Percentiles rank a stretch among this genome's conserved stretches.
Evolutionary conservation across 495 filamentous ascomycete genomes (phyloP).

Genomic region (Terfezia claveryi): DNA sequence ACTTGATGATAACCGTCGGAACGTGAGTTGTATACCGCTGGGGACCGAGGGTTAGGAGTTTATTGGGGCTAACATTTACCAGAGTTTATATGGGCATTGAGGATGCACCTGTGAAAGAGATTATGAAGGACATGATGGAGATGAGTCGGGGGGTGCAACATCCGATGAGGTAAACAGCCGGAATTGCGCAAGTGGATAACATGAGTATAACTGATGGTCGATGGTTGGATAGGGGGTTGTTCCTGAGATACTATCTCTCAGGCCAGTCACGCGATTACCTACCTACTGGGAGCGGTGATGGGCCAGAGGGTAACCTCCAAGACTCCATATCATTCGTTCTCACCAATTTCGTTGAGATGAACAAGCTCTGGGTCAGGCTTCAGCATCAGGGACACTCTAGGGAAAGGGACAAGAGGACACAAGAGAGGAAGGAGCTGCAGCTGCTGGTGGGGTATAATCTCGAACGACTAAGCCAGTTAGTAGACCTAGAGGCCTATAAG

Average conservation of each 20-base stretch:
- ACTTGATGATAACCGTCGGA: constrained; percentile 96
- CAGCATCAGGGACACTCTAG: constrained; percentile 95
- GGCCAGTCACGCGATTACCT: constrained; percentile 81
- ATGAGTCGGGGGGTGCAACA: constrained; percentile 97
- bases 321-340: constrained; percentile 93
- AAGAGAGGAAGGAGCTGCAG: constrained; percentile 86
- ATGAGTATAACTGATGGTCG: constrained; percentile 1
- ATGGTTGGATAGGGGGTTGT: constrained; percentile 39
- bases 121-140: constrained; percentile 99
- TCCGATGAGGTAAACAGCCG: constrained; percentile 37
- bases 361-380: constrained; percentile 93
- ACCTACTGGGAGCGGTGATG: constrained; percentile 60
- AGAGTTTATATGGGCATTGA: constrained; percentile 90
- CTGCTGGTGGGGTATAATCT: constrained; percentile 89
- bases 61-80: not conserved
- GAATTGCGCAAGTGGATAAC: not conserved
- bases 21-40: constrained; percentile 27
- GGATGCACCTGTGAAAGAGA: constrained; percentile 95
- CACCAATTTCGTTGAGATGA: constrained; percentile 99
- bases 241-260: constrained; percentile 84
- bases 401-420: constrained; percentile 77
- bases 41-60: not conserved
- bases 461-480: constrained; percentile 81
- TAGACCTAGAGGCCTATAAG: constrained; percentile 85
- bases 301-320: constrained; percentile 88